phyloP scores from a whole-genome alignment of 2,329 filamentous ascomycete genomes.

The Arthrinium phaeospermum region DNA sequence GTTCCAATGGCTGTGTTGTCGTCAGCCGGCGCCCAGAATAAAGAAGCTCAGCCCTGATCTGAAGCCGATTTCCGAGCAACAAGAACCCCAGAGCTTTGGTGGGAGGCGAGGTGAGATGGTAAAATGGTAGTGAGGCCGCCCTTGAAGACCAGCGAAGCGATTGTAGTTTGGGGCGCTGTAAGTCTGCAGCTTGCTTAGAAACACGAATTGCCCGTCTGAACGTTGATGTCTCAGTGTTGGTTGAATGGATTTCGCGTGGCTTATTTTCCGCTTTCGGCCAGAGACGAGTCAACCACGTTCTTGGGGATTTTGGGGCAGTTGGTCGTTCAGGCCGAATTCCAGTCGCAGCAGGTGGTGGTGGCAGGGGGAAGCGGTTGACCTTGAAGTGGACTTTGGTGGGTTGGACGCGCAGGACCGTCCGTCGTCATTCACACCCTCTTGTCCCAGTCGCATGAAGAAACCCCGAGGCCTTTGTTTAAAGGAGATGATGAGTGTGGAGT shows the following conservation, averaged over 20 bases:
- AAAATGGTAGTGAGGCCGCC: not conserved
- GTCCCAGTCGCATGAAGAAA: constrained; percentile 5
- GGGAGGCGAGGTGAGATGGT: not conserved
- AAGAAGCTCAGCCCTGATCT: not conserved
- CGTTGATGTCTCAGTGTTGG: not conserved
- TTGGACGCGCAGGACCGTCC: not conserved
- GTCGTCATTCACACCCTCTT: not conserved
- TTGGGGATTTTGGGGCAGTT: not conserved
- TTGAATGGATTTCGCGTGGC: not conserved
- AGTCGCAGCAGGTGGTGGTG: not conserved
- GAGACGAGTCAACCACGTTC: not conserved
- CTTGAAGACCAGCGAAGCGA: not conserved
- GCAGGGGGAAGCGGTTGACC: not conserved
- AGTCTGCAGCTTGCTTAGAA: not conserved
- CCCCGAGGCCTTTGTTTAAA: constrained; percentile 5
- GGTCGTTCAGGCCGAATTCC: not conserved
- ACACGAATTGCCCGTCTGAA: not conserved
- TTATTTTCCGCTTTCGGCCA: not conserved
- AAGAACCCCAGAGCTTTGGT: not conserved
- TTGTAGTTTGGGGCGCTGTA: not conserved
- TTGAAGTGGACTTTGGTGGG: not conserved
- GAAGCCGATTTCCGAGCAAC: not conserved
- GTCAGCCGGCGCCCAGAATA: not conserved
- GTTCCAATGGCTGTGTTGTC: constrained; percentile 14
- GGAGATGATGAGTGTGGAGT: constrained; percentile 14